These are phyloP conservation scores for Syncephalis fuscata DNA, from an alignment of 371 early-diverging fungal species.

Conservation along the genomic window DNA sequence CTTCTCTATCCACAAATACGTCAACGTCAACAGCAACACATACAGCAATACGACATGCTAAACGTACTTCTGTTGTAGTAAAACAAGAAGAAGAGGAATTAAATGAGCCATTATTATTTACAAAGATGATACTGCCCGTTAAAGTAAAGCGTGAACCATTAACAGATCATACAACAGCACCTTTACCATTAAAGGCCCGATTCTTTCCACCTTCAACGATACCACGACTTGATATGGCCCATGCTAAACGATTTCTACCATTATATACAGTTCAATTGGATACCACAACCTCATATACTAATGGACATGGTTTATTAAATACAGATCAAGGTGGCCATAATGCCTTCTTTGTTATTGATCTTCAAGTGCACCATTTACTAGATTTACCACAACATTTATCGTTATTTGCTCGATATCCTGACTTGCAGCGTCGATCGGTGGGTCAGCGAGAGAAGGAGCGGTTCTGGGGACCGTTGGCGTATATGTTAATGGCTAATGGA, in stretches of 20 bases:
- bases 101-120: too few species aligned
- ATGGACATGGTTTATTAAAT: neutral
- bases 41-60: too few species aligned
- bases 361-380: constrained; percentile 40
- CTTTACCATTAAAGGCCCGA: too few species aligned
- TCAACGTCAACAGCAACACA: too few species aligned
- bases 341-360: constrained; percentile 41
- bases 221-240: too few species aligned
- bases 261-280: constrained; percentile 44
- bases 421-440: constrained; percentile 29
- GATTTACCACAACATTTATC: constrained; percentile 21
- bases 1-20: too few species aligned
- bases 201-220: too few species aligned
- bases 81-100: too few species aligned
- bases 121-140: too few species aligned
- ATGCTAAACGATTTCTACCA: constrained; percentile 35
- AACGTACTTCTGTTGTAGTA: too few species aligned
- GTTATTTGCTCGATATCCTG: constrained; percentile 34
- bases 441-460: constrained; percentile 37
- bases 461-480: constrained; percentile 49
- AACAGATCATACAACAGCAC: too few species aligned
- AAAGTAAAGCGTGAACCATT: too few species aligned
- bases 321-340: constrained; percentile 6
- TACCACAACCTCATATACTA: neutral
- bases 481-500: constrained; percentile 27